phyloP scores from a whole-genome alignment of 176 grass and related monocot genomes.

The Paspalum notatum region DNA sequence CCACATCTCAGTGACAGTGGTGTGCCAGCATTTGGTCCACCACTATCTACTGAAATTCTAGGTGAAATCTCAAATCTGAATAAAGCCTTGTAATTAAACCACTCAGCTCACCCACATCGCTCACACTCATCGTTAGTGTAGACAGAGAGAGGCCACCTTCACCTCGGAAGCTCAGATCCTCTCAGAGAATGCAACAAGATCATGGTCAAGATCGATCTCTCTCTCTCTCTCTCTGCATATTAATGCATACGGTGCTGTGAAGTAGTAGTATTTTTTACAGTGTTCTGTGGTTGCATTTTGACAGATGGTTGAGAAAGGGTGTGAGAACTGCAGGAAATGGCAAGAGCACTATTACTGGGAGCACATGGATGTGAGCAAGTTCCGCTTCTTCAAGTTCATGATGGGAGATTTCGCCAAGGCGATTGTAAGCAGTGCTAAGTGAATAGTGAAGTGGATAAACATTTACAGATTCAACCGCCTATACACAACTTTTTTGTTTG shows the following conservation, averaged over 20 bases:
- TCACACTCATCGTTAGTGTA: not conserved
- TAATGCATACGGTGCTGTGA: not conserved
- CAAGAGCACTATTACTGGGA: conserved; percentile 52
- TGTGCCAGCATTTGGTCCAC: not conserved
- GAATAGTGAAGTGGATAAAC: not conserved
- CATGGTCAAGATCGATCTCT: not conserved
- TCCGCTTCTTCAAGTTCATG: conserved; percentile 41
- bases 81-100: not conserved
- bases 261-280: not conserved
- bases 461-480: not conserved
- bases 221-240: not conserved
- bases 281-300: not conserved
- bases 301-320: conserved; percentile 28
- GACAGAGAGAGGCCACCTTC: not conserved
- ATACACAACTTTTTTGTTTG: not conserved
- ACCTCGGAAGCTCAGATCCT: conserved; percentile 19
- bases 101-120: not conserved
- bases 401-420: too few relatives aligned
- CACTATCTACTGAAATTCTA: too few relatives aligned
- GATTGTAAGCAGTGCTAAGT: too few relatives aligned
- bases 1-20: not conserved
- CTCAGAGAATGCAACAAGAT: conserved; percentile 10
- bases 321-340: conserved; percentile 42
- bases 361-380: conserved; percentile 44
- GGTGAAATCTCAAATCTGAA: conserved; percentile 13